Conservation (phyloP, 192 early-diverging fungal genomes). For the Backusella parvicylindrica region DNA sequence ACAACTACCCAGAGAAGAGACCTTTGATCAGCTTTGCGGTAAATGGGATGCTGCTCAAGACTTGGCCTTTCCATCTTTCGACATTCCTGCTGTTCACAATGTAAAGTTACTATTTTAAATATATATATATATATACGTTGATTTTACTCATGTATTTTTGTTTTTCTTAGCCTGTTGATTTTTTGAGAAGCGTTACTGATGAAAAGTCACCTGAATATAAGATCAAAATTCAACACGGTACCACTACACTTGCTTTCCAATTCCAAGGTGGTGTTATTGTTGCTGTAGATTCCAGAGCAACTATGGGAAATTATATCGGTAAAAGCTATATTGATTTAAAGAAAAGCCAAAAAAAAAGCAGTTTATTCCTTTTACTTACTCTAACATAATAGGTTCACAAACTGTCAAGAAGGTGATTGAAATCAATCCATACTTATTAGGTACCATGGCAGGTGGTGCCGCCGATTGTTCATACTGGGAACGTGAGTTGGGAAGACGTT, state of each 20-base stretch:
- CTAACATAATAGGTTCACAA: slow-evolving; percentile 70
- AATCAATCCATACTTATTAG: slow-evolving; percentile 97
- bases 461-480: slow-evolving; percentile 99
- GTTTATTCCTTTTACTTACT: neutral
- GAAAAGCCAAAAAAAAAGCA: neutral
- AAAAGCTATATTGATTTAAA: no score
- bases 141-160: neutral
- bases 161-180: slow-evolving; percentile 71
- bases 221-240: slow-evolving; percentile 94
- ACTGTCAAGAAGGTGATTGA: slow-evolving; percentile 99
- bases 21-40: slow-evolving; percentile 15
- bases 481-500: slow-evolving; percentile 91
- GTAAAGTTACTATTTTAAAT: slow-evolving; percentile 25
- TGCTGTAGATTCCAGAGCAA: slow-evolving; percentile 95
- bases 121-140: neutral
- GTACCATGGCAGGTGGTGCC: slow-evolving; percentile 99
- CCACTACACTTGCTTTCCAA: slow-evolving; percentile 97
- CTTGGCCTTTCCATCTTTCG: slow-evolving; percentile 52
- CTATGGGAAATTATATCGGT: slow-evolving; percentile 88
- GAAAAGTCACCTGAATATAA: slow-evolving; percentile 68
- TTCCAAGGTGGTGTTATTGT: slow-evolving; percentile 93
- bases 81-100: slow-evolving; percentile 52
- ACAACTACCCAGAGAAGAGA: slow-evolving; percentile 14
- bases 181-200: slow-evolving; percentile 80
- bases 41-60: slow-evolving; percentile 51